Evolutionary conservation across 2,329 filamentous ascomycete species (phyloP).

Genomic region (Ophiostoma sp.): DNA sequence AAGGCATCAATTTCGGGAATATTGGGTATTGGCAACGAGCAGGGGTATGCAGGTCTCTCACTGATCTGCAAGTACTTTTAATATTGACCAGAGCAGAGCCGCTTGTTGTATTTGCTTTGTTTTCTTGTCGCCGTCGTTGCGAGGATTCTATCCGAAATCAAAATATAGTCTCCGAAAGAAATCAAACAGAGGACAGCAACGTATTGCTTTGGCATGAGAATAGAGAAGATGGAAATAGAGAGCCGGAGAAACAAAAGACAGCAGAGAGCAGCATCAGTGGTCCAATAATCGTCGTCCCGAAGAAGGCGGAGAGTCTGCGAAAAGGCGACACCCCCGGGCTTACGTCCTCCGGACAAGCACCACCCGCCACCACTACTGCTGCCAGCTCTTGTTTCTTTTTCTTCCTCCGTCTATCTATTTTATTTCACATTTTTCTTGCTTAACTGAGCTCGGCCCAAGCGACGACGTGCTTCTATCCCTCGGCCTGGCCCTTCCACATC

Average conservation of each 20-base stretch:
- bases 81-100: not conserved
- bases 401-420: not conserved
- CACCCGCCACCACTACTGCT: not conserved
- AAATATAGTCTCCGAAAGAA: not conserved
- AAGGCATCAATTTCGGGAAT: not conserved
- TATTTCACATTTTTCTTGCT: not conserved
- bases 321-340: constrained; percentile 3
- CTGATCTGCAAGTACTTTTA: not conserved
- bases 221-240: too few species aligned
- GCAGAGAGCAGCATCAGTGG: not conserved
- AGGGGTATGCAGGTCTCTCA: not conserved
- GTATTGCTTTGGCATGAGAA: not conserved
- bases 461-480: not conserved
- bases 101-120: not conserved
- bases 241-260: not conserved
- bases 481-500: not conserved
- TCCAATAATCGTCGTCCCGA: not conserved
- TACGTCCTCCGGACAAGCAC: not conserved
- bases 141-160: not conserved
- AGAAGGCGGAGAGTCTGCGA: not conserved
- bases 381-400: too few species aligned
- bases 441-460: not conserved
- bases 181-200: not conserved
- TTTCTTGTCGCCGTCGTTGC: not conserved
- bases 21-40: not conserved